phyloP scores from a whole-genome alignment of 2,329 filamentous ascomycete genomes.

The Fusarium clavum region DNA sequence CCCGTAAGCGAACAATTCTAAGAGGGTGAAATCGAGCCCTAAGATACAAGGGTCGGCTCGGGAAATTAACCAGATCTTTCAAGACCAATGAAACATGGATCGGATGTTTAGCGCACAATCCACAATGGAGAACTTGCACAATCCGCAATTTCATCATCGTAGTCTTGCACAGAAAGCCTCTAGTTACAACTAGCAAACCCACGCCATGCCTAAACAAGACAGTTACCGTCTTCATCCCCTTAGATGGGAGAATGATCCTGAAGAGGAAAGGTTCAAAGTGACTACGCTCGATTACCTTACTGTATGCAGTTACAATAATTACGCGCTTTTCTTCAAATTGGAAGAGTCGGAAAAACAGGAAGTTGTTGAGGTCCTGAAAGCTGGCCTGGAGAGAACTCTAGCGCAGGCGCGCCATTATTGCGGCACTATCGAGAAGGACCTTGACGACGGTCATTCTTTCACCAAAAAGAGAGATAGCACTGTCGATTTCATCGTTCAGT shows the following conservation, averaged over 20 bases:
- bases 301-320: conserved; percentile 52
- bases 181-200: neutral
- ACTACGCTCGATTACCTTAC: conserved; percentile 54
- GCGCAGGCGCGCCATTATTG: conserved; percentile 54
- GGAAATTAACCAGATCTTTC: neutral
- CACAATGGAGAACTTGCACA: neutral
- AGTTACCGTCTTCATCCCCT: conserved; percentile 48
- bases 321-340: conserved; percentile 54
- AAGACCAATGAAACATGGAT: neutral
- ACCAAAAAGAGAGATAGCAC: conserved; percentile 52
- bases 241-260: conserved; percentile 53
- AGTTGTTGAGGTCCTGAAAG: conserved; percentile 46
- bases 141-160: neutral
- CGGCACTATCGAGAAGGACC: conserved; percentile 55
- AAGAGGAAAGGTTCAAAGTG: conserved; percentile 53
- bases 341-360: conserved; percentile 48
- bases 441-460: conserved; percentile 51
- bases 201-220: conserved; percentile 46
- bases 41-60: neutral
- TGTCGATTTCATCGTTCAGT: conserved; percentile 52
- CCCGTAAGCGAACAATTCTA: neutral
- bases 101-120: neutral
- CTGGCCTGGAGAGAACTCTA: conserved; percentile 53
- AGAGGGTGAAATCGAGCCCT: neutral
- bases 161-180: neutral